A percentile compares a stretch with the other conserved stretches of the same genome.
phyloP scores from a whole-genome alignment of 805 yeast species.

The Kodamaea lidongshanica region DNA sequence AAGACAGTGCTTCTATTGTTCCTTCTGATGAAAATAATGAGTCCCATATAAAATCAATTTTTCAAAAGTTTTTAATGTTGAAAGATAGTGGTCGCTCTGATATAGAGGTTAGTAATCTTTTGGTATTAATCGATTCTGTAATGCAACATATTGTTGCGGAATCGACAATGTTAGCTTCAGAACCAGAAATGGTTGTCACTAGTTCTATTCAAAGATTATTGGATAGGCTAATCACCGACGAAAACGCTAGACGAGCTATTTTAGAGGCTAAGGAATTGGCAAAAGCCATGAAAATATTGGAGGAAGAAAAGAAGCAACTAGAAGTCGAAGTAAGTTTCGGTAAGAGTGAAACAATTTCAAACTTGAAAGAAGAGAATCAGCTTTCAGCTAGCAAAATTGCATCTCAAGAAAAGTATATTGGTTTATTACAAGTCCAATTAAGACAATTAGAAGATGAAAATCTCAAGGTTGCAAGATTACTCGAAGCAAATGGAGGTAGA shows the following conservation, averaged over 20 bases:
- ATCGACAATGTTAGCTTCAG: conserved; percentile 17
- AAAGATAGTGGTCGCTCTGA: conserved; percentile 20
- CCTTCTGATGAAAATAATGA: conserved; percentile 2
- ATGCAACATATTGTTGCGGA: conserved; percentile 27
- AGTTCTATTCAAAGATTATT: conserved; percentile 29
- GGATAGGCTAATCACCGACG: conserved; percentile 30
- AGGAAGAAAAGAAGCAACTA: conserved; percentile 17
- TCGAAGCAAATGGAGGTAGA: not conserved
- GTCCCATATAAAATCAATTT: conserved; percentile 15
- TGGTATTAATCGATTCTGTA: conserved; percentile 26
- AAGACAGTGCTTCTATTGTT: conserved; percentile 1
- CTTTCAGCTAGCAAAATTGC: conserved; percentile 18
- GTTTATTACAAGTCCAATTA: conserved; percentile 19
- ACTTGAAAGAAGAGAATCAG: conserved; percentile 19
- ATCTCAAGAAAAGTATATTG: conserved; percentile 22
- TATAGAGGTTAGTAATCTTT: conserved; percentile 19
- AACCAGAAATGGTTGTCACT: conserved; percentile 23
- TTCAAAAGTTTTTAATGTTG: conserved; percentile 22
- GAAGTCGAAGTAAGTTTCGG: conserved; percentile 19
- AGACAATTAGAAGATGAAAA: conserved; percentile 17
- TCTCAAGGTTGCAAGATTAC: conserved; percentile 2
- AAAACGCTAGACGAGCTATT: conserved; percentile 30
- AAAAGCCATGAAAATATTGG: conserved; percentile 17
- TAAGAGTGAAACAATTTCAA: conserved; percentile 15
- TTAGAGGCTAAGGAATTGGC: conserved; percentile 24